Conservation (phyloP, 805 yeast species). For the Candida odintsovae region DNA sequence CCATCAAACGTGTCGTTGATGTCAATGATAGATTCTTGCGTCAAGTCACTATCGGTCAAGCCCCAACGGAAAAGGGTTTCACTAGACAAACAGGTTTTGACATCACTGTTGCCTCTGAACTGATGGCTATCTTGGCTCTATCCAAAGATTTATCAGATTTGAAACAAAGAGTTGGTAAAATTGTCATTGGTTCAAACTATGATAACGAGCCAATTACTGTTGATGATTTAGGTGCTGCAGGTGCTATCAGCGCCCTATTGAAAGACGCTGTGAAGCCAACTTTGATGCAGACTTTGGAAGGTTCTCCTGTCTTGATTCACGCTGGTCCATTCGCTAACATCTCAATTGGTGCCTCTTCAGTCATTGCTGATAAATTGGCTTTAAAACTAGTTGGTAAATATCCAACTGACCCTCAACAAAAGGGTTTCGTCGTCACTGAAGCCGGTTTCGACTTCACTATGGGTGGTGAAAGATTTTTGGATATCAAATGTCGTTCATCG, state of each 20-base stretch:
- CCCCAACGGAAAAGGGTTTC: slow-evolving; percentile 87
- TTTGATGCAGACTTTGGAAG: slow-evolving; percentile 83
- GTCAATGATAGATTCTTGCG: slow-evolving; percentile 89
- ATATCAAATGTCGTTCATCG: slow-evolving; percentile 78
- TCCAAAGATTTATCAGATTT: slow-evolving; percentile 65
- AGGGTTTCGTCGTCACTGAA: slow-evolving; percentile 92
- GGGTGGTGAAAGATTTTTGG: slow-evolving; percentile 93
- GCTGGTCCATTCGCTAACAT: slow-evolving; percentile 90
- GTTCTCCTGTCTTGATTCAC: slow-evolving; percentile 82
- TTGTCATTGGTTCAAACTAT: slow-evolving; percentile 67
- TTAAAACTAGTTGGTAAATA: slow-evolving; percentile 75
- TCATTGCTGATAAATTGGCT: slow-evolving; percentile 82
- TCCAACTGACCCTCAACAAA: slow-evolving; percentile 33
- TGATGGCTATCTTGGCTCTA: slow-evolving; percentile 89
- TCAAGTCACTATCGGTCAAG: slow-evolving; percentile 85
- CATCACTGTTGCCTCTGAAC: slow-evolving; percentile 92
- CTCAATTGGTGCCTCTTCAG: slow-evolving; percentile 82
- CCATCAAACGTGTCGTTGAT: slow-evolving; percentile 92
- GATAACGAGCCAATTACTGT: slow-evolving; percentile 72
- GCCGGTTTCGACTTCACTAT: slow-evolving; percentile 98
- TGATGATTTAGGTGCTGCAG: slow-evolving; percentile 82
- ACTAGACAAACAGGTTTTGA: slow-evolving; percentile 89
- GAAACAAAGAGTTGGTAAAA: slow-evolving; percentile 68
- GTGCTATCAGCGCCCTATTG: slow-evolving; percentile 76
- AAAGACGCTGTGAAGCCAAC: slow-evolving; percentile 83